Base-by-base conservation (phyloP, 108 stramenopile species). In the Cyclostephanos tholiformis region DNA sequence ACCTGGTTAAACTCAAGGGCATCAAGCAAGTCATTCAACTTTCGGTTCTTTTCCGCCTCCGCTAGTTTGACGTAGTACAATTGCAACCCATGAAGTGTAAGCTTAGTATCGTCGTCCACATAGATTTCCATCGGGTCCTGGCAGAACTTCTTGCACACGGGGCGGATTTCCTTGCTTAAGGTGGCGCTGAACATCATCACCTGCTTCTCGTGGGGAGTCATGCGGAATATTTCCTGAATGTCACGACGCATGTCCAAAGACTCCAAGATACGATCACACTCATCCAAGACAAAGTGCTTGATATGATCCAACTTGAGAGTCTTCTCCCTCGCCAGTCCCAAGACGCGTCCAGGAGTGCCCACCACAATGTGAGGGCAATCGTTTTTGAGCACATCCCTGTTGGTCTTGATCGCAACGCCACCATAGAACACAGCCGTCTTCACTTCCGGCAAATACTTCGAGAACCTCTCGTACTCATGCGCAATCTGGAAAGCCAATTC, bases 401-500 rank as follows among this genome's bases (percentile, higher is more conserved):
- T 96, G 0, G 79, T 77, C 80, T 91, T 95, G 80, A 97, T 89
- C 32, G 80, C 74, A 70, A 98, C 94, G 32, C 99, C 99, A 26
- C 99, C 99, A 75, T 97, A 99, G 83, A 99, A 97, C 44, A 99
- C 99, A 36, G 95, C 97, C 41, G 95, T 94, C 92, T 98, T 99
- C 67, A 99, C 89, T 23, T 93, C 87, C 11, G 97, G 97, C 49
- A 99, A 77, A 88, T 98, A 99, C 95, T 99, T 99, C 86, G 92
- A 92, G 88, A 99, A 99, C 22, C 99, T 87, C 71, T 98, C 96
- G 72, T 99, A 99, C 85, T 99, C 99, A 65, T 97, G 93, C 44
- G 97, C 95, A 81, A 99, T 99, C 83, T 99, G 99, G 82, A 98
- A 99, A 43, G 99, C 99, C 70, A 99, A 85, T 86, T 99, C 99